These are phyloP conservation scores for Haplosporangium sp. DNA, from an alignment of 371 early-diverging fungal species.

Conservation along the genomic window DNA sequence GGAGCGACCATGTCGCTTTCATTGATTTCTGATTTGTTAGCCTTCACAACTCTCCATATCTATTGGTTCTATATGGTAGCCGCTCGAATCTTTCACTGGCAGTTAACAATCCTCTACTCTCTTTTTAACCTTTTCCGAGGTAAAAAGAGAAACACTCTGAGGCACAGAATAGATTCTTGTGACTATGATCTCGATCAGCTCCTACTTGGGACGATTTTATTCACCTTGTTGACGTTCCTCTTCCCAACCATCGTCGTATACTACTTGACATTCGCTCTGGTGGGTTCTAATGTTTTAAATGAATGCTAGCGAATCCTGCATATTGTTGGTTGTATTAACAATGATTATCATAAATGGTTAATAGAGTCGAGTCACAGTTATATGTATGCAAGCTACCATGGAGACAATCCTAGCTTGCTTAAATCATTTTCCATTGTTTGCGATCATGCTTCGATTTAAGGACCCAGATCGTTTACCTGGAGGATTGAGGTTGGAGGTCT, in stretches of 20 bases:
- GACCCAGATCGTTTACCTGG: conserved; percentile 92
- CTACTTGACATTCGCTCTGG: conserved; percentile 89
- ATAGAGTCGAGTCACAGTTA: conserved; percentile 83
- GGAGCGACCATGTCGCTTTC: conserved; percentile 91
- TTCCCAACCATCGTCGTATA: conserved; percentile 96
- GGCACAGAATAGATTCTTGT: conserved; percentile 93
- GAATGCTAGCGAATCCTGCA: too few species aligned
- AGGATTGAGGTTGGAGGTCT: conserved; percentile 45
- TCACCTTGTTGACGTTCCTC: conserved; percentile 91
- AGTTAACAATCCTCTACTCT: conserved; percentile 82
- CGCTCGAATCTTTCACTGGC: conserved; percentile 93
- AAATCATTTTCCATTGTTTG: conserved; percentile 96
- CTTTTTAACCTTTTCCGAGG: conserved; percentile 94
- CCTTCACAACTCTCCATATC: conserved; percentile 89
- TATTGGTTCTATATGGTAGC: conserved; percentile 95
- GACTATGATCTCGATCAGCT: conserved; percentile 97
- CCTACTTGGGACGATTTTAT: conserved; percentile 93
- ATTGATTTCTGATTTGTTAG: conserved; percentile 83
- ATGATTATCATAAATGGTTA: not conserved
- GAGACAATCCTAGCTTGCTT: conserved; percentile 88
- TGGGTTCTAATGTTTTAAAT: conserved; percentile 48
- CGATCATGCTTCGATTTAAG: conserved; percentile 87
- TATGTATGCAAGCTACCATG: conserved; percentile 82
- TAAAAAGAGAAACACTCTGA: conserved; percentile 90
- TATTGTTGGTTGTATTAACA: too few species aligned